A percentile compares a stretch with the other conserved stretches of the same genome.
phyloP scores from a whole-genome alignment of 106 monocot species.

The Alisma plantagoaquatica region DNA sequence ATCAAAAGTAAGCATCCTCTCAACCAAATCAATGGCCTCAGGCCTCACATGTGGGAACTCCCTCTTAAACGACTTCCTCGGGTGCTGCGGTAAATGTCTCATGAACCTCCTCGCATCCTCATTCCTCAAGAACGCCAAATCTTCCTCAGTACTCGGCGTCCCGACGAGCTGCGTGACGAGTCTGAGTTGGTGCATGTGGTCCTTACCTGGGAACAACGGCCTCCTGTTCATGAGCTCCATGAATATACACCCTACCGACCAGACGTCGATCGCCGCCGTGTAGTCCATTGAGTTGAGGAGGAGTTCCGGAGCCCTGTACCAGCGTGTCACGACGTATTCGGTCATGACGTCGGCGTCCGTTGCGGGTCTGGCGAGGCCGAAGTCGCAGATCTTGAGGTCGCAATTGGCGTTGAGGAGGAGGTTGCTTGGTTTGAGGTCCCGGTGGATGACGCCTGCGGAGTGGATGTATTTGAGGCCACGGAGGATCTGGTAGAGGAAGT shows the following conservation, averaged over 20 bases:
- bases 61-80: constrained; percentile 40
- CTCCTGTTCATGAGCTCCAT: constrained; percentile 88
- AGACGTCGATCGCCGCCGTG: constrained; percentile 90
- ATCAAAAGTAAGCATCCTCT: constrained; percentile 88
- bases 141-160: constrained; percentile 67
- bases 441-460: constrained; percentile 88
- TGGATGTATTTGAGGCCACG: constrained; percentile 94
- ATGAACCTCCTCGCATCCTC: constrained; percentile 84
- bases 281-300: constrained; percentile 87
- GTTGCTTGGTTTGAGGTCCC: constrained; percentile 95
- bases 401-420: constrained; percentile 82
- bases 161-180: constrained; percentile 78
- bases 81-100: constrained; percentile 57
- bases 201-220: constrained; percentile 79
- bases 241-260: constrained; percentile 97
- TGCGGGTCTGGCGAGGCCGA: constrained; percentile 82
- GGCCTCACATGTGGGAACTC: constrained; percentile 66
- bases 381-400: constrained; percentile 95
- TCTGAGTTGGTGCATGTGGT: constrained; percentile 96
- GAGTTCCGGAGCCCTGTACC: constrained; percentile 95
- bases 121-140: constrained; percentile 61
- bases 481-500: constrained; percentile 94
- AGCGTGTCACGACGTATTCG: constrained; percentile 91
- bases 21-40: constrained; percentile 70
- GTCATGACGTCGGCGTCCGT: constrained; percentile 88